Evolutionary conservation across 2,329 filamentous ascomycete genomes (phyloP).

Genomic region (Fusarium cicatricum): DNA sequence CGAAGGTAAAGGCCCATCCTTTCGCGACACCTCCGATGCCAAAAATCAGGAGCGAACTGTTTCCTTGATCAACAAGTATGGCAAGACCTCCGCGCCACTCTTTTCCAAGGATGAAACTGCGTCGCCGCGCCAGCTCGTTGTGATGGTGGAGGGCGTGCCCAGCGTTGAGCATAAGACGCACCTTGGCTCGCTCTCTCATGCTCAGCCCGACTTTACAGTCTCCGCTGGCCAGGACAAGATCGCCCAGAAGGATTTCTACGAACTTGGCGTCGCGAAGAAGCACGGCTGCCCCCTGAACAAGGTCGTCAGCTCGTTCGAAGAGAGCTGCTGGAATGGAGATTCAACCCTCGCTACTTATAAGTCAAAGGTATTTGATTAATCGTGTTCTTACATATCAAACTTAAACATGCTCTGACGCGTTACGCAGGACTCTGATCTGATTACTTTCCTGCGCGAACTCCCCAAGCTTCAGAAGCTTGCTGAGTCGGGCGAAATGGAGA

Average conservation of each 20-base stretch:
- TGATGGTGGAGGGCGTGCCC: slow-evolving; percentile 66
- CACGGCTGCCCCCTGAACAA: slow-evolving; percentile 50
- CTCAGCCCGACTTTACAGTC: slow-evolving; percentile 58
- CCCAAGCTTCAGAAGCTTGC: slow-evolving; percentile 56
- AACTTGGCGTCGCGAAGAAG: slow-evolving; percentile 48
- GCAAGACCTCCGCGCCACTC: slow-evolving; percentile 59
- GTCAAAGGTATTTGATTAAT: slow-evolving; percentile 48
- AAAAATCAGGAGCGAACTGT: slow-evolving; percentile 58
- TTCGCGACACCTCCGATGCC: slow-evolving; percentile 55
- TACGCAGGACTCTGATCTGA: slow-evolving; percentile 52
- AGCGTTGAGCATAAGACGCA: slow-evolving; percentile 53
- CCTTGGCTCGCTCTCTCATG: slow-evolving; percentile 49
- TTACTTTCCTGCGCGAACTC: slow-evolving; percentile 55
- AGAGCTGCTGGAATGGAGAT: slow-evolving; percentile 55
- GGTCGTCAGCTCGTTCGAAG: slow-evolving; percentile 53
- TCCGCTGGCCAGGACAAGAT: slow-evolving; percentile 55
- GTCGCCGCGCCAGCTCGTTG: slow-evolving; percentile 62
- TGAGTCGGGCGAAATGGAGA: slow-evolving; percentile 61
- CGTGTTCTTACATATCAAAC: not conserved
- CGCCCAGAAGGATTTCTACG: slow-evolving; percentile 52
- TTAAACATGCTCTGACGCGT: slow-evolving; percentile 31
- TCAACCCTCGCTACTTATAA: slow-evolving; percentile 56
- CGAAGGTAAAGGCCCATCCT: slow-evolving; percentile 57
- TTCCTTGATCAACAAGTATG: slow-evolving; percentile 67
- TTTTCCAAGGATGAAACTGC: slow-evolving; percentile 52